Percentiles rank a stretch among this genome's conserved stretches.
These are phyloP conservation scores for Mytilinidion resinicola DNA, from an alignment of 495 filamentous ascomycete species.

Conservation along the genomic window DNA sequence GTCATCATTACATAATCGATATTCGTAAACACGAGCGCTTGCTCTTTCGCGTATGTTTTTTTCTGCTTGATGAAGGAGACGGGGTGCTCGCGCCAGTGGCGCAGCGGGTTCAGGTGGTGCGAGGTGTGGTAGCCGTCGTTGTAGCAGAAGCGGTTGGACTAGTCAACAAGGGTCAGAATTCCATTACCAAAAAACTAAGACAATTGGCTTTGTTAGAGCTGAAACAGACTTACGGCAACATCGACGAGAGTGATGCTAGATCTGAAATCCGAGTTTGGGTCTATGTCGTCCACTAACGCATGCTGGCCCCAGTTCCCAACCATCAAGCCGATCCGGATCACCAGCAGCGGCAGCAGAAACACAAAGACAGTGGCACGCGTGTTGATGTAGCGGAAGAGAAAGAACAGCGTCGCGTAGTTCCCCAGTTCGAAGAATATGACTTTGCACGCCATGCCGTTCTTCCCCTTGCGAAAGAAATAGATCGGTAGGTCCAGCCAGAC, in stretches of 20 bases:
- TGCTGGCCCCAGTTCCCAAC: conserved; percentile 73
- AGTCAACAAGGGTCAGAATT: not conserved
- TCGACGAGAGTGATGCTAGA: conserved; percentile 69
- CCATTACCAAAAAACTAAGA: not conserved
- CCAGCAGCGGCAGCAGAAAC: conserved; percentile 52
- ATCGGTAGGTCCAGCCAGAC: conserved; percentile 68
- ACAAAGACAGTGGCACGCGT: conserved; percentile 52
- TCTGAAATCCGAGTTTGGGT: conserved; percentile 63
- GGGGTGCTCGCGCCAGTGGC: conserved; percentile 71
- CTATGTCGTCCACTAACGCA: conserved; percentile 61
- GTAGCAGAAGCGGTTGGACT: conserved; percentile 68
- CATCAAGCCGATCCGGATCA: conserved; percentile 61
- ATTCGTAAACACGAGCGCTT: conserved; percentile 63
- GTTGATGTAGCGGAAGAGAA: conserved; percentile 42
- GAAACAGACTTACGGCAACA: conserved; percentile 51
- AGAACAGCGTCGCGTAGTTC: conserved; percentile 46
- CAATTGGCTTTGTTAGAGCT: conserved; percentile 1
- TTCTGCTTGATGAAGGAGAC: conserved; percentile 59
- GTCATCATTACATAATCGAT: conserved; percentile 69
- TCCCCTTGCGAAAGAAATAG: conserved; percentile 59
- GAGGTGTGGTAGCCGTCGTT: conserved; percentile 77
- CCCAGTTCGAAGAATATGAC: conserved; percentile 51
- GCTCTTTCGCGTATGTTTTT: conserved; percentile 49
- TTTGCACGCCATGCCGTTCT: conserved; percentile 45
- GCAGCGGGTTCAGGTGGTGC: conserved; percentile 65